Conservation (phyloP, 257 asterid genomes). For the Capsicum pubescens region DNA sequence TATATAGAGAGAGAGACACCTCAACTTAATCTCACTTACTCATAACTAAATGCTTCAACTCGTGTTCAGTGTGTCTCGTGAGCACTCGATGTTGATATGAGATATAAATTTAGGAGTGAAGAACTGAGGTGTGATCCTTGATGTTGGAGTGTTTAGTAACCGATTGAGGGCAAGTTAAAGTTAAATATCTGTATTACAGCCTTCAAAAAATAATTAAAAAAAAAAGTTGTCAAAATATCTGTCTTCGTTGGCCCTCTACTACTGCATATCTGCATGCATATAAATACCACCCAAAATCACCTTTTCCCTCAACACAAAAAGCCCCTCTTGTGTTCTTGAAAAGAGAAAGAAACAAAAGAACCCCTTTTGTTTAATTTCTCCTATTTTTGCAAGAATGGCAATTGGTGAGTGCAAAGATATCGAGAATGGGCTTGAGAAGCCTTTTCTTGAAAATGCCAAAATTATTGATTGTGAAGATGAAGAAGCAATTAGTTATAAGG, state of each 20-base stretch:
- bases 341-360: background rate
- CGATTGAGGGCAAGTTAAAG: too few relatives aligned
- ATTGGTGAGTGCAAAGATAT: conserved; percentile 48
- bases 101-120: too few relatives aligned
- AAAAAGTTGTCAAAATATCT: conserved; percentile 12
- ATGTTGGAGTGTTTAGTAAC: too few relatives aligned
- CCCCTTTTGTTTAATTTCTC: background rate
- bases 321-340: background rate
- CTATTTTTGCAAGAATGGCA: conserved; percentile 39
- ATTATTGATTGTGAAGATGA: conserved; percentile 41
- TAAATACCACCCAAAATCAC: conserved; percentile 22
- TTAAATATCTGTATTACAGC: too few relatives aligned
- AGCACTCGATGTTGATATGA: too few relatives aligned
- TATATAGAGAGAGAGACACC: too few relatives aligned
- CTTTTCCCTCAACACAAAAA: background rate
- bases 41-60: too few relatives aligned
- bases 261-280: conserved; percentile 34
- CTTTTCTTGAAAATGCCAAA: conserved; percentile 43
- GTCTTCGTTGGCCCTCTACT: background rate
- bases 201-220: too few relatives aligned
- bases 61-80: too few relatives aligned
- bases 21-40: too few relatives aligned
- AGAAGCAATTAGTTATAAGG: background rate
- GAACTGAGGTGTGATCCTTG: too few relatives aligned
- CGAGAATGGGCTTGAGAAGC: conserved; percentile 37